Evolutionary conservation across 768 basidiomycete genomes (phyloP).

Genomic region (Sistotremastrum suecicum): DNA sequence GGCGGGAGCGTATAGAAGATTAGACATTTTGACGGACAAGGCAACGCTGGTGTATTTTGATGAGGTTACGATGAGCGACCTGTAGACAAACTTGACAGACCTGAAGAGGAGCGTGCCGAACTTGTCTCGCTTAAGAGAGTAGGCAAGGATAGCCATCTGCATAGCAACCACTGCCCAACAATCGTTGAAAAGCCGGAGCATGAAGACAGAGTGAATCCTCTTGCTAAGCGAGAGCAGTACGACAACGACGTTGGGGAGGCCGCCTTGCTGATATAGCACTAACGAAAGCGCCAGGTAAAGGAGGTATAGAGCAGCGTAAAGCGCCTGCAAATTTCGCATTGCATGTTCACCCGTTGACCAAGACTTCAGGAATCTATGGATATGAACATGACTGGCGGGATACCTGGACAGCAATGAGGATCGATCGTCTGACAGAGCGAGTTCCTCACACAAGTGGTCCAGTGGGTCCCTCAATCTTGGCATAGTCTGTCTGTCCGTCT

Average conservation of each 20-base stretch:
- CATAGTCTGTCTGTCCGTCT: slow-evolving; percentile 74
- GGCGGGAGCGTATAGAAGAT: slow-evolving; percentile 80
- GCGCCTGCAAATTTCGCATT: slow-evolving; percentile 53
- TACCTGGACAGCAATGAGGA: slow-evolving; percentile 39
- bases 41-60: slow-evolving; percentile 37
- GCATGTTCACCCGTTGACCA: slow-evolving; percentile 49
- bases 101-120: slow-evolving; percentile 58
- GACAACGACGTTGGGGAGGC: slow-evolving; percentile 57
- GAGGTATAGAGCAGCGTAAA: slow-evolving; percentile 68
- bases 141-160: slow-evolving; percentile 53
- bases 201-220: slow-evolving; percentile 85
- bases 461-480: slow-evolving; percentile 72
- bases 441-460: slow-evolving; percentile 75
- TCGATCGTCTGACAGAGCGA: not conserved
- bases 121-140: slow-evolving; percentile 44
- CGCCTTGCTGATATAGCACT: slow-evolving; percentile 48
- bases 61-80: not conserved
- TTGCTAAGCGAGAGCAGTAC: slow-evolving; percentile 77
- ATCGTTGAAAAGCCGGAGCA: slow-evolving; percentile 89
- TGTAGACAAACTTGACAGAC: slow-evolving; percentile 24
- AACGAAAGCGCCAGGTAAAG: slow-evolving; percentile 48
- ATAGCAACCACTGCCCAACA: slow-evolving; percentile 67
- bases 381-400: slow-evolving; percentile 83
- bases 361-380: slow-evolving; percentile 57
- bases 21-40: slow-evolving; percentile 91